Base-by-base conservation (phyloP, 1,284 basidiomycete genomes). In the Coriolopsis trogii region DNA sequence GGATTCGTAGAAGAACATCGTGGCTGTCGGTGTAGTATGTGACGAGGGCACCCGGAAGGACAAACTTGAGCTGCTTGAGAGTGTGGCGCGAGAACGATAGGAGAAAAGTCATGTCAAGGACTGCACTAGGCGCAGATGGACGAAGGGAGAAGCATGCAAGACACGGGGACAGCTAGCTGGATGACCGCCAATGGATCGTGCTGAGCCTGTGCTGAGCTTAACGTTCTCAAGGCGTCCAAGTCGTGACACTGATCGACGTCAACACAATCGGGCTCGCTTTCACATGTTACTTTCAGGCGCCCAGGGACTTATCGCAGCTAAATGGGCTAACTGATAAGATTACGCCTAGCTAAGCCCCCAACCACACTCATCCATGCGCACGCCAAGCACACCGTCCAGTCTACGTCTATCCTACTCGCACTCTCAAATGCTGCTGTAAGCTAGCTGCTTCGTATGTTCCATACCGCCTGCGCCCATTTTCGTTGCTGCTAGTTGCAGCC, bases 21-120 rank as follows among this genome's bases (percentile, higher is more conserved):
- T 79, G 67, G 10, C 82, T 84, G 31, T 77, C 74, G 23, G 89
- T 71, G 60, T 80, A 79, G 63, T 81, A 85, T 2, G 85, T 87
- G 60, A 83, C 60, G 37, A 71, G 64, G 6, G 73, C 84, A 12
- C 88, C 88, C 13, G 88, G 87, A 15, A 89, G 63, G 37, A 89
- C 81, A 49, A 89, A 82, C 64, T 88, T 87, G 63, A 89, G 76
- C 70, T 89, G 87, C 47, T 78, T 76, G 48, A 81, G 66, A 1
- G 81, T 80, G 63, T 89, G 83, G 46, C 73, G 65, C 15, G 71
- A 74, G 37, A 70, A 55, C 20, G 60, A 63, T 25, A 61, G 41
- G 41, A 59, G 58, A 16, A 55, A 59, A 20, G 55, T 49, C 54
- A 59, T 59, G 40, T 25, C 30, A 5, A 28, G n/a, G 20, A 10